Base-by-base conservation (phyloP, 306 rosid genomes). In the Neltuma alba region DNA sequence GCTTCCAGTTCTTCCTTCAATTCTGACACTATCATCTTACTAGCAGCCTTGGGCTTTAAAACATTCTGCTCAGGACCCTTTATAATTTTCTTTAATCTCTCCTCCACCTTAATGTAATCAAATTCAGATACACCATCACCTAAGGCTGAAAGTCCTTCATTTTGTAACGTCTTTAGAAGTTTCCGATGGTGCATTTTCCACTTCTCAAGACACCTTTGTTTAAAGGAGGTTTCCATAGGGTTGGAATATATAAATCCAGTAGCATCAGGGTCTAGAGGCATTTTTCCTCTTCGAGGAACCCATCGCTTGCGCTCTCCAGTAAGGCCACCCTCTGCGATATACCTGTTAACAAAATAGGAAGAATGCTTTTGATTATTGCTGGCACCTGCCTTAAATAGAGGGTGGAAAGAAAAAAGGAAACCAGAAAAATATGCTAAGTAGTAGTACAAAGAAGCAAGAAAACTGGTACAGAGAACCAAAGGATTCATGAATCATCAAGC, bases 41-140 rank as follows among this genome's bases (percentile, higher is more conserved):
- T 95, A 57, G 99, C 99, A 86, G 99, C 99, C 80, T 95, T 95
- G 38, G 98, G 99, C 93, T 95, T 95, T 78, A 91, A 85, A 77
- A 77, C 79, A 78, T 82, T 95, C 84, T 89, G 94, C 74, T 90
- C 88, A 42, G 98, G 99, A 66, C 98, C 99, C 83, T 89, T 95
- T 80, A 92, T 79, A 70, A 88, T 84, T 88, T 95, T 95, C 88
- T 76, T 91, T 78, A 95, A 90, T 86, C 91, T 87, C 78, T 83
- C 93, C 80, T 81, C 85, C 57, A 95, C 98, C 88, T 93, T 87
- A 80, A 85, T 75, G 83, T 92, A 93, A 88, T 95, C 98, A 76
- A 80, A 80, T 81, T 93, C 97, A 77, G 98, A 86, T 80, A 83
- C 97, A 40, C 54, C 83, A 77, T 88, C 95, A 68, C 99, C 97